Conservation (phyloP, 306 rosid genomes). For the Biancaea sappan region DNA sequence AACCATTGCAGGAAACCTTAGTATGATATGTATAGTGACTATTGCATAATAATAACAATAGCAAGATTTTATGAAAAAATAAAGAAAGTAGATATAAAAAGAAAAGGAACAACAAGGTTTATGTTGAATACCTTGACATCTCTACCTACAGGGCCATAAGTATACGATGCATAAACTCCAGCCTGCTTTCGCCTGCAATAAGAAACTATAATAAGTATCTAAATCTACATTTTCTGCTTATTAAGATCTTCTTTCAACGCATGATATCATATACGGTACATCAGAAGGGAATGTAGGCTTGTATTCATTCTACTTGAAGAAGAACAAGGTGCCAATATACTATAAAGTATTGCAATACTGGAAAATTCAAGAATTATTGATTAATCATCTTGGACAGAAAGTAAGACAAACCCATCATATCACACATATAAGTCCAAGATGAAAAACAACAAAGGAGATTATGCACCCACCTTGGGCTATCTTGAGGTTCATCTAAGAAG, state of each 20-base stretch:
- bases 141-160: slow-evolving; percentile 67
- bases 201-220: slow-evolving; percentile 31
- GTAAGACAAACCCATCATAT: neutral
- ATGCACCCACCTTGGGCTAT: slow-evolving; percentile 74
- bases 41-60: neutral
- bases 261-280: neutral
- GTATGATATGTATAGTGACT: neutral
- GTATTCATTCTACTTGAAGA: neutral
- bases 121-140: slow-evolving; percentile 62
- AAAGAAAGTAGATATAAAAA: neutral
- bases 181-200: slow-evolving; percentile 72
- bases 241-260: neutral
- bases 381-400: slow-evolving; percentile 7
- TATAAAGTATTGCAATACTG: neutral
- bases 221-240: neutral
- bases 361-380: neutral
- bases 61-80: neutral
- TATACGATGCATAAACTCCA: slow-evolving; percentile 76
- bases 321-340: neutral
- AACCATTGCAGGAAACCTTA: neutral
- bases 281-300: slow-evolving; percentile 6
- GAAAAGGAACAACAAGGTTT: slow-evolving; percentile 17
- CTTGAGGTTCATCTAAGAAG: slow-evolving; percentile 74
- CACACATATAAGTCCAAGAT: neutral
- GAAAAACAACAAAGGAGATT: slow-evolving; percentile 11